Base-by-base conservation (phyloP, 1,284 basidiomycete genomes). In the Ganoderma boninense region DNA sequence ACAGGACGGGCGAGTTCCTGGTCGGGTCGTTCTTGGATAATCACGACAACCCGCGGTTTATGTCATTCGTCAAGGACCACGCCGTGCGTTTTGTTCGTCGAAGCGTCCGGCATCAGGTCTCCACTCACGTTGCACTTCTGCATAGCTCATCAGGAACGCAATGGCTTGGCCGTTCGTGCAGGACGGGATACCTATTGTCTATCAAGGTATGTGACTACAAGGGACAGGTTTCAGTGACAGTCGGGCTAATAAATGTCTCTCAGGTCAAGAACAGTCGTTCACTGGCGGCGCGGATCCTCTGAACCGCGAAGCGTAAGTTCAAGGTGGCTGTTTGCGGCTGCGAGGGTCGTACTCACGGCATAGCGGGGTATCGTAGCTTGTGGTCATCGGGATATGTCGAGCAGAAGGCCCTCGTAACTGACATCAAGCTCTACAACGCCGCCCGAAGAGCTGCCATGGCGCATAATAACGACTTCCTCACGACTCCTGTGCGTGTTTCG, bases 1-100 rank as follows among this genome's bases (percentile, higher is more conserved):
- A 90, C 78, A 84, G 85, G 67, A 80, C 77, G 62, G 80, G 81
- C 26, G 74, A 75, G 61, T 76, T 77, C 66, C 70, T 70, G 68
- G 69, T 69, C 38, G 94, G 93, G 3, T 95, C 94, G 75, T 96
- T 96, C 81, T 81, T 96, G 43, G 94, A 95, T 81, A 95, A 95
- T 81, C 94, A 95, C 75, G 94, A 95, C 78, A 73, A 93, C 26
- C 89, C 93, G 3, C 87, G 94, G 62, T 95, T 92, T 89, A 85
- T 87, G 90, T 80, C 76, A 84, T 43, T 89, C 85, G 78, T 87
- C 84, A 32, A 88, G 87, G 79, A 90, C 83, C 78, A 83, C 87
- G 74, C 89, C 85, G 87, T 92, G 76, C 74, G 89, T 82, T 32
- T 42, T 40, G 26, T 20, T n/a, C 63, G 46, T 5, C 29, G 10